Percentiles rank a stretch among this genome's conserved stretches.
phyloP scores from a whole-genome alignment of 495 filamentous ascomycete genomes.

The Paragyromitra xinjiangensis region DNA sequence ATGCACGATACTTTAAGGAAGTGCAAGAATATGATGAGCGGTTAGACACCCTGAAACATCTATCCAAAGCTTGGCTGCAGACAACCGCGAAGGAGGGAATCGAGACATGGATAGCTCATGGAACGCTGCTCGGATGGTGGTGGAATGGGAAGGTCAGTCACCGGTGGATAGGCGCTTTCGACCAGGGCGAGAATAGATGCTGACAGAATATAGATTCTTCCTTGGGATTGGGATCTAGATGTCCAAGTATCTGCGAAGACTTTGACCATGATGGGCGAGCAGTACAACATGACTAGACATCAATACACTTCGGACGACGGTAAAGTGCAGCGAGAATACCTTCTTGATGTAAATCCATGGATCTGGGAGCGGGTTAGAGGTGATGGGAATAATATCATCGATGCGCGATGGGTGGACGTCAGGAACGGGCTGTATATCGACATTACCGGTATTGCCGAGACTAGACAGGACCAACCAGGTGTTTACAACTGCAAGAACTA shows the following conservation, averaged over 20 bases:
- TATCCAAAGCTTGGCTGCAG: conserved; percentile 77
- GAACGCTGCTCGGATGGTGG: conserved; percentile 89
- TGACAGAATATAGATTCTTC: conserved; percentile 67
- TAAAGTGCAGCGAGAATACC: conserved; percentile 65
- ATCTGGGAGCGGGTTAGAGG: conserved; percentile 67
- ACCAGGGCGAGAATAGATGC: not conserved
- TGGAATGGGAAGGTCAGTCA: conserved; percentile 75
- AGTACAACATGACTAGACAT: conserved; percentile 73
- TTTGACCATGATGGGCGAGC: conserved; percentile 67
- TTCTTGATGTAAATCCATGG: conserved; percentile 83
- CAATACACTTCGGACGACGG: conserved; percentile 63
- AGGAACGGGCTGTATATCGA: conserved; percentile 83
- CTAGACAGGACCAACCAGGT: conserved; percentile 69
- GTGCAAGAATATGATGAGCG: conserved; percentile 71
- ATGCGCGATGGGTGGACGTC: conserved; percentile 84
- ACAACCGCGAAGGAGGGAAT: conserved; percentile 70
- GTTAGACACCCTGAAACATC: conserved; percentile 69
- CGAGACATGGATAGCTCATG: conserved; percentile 89
- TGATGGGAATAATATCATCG: conserved; percentile 80
- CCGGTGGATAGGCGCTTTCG: not conserved
- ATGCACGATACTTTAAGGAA: conserved; percentile 64
- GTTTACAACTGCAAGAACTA: conserved; percentile 85
- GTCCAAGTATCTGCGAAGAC: conserved; percentile 76
- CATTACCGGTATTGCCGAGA: conserved; percentile 80
- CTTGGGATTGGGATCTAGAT: conserved; percentile 91